Percentiles rank a stretch among this genome's conserved stretches.
Conservation (phyloP, 768 basidiomycete species). For the Kwoniella heveanensis region DNA sequence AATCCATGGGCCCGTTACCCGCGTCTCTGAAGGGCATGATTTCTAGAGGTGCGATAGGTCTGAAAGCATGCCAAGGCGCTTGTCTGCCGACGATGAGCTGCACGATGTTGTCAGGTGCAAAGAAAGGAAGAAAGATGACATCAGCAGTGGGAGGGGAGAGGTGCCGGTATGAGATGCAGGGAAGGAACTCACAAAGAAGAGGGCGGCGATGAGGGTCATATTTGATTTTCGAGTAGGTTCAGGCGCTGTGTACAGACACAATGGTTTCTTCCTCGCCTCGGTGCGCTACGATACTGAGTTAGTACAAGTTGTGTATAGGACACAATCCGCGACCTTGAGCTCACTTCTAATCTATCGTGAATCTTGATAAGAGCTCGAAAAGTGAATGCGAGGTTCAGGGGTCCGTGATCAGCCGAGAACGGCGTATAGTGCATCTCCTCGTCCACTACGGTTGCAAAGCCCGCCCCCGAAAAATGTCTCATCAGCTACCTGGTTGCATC, state of each 20-base stretch:
- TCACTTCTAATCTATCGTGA: slow-evolving; percentile 36
- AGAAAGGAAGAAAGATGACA: too few relatives aligned
- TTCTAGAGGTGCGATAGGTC: slow-evolving; percentile 86
- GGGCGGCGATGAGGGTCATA: slow-evolving; percentile 87
- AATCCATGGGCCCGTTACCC: slow-evolving; percentile 86
- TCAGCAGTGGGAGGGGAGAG: too few relatives aligned
- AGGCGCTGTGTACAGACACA: slow-evolving; percentile 74
- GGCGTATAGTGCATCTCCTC: slow-evolving; percentile 43
- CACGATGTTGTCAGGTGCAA: not conserved
- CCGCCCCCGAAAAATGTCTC: not conserved
- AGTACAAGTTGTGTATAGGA: too few relatives aligned
- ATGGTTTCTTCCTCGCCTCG: slow-evolving; percentile 22
- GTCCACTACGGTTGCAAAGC: slow-evolving; percentile 38
- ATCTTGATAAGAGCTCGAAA: slow-evolving; percentile 38
- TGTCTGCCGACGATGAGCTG: slow-evolving; percentile 91
- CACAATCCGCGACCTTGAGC: too few relatives aligned
- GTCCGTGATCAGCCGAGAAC: slow-evolving; percentile 50
- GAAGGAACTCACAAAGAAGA: slow-evolving; percentile 73
- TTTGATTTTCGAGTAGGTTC: slow-evolving; percentile 88
- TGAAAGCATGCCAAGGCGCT: slow-evolving; percentile 91
- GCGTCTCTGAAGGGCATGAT: slow-evolving; percentile 85
- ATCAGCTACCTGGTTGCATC: slow-evolving; percentile 2
- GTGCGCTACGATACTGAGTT: slow-evolving; percentile 5
- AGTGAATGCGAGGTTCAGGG: slow-evolving; percentile 49
- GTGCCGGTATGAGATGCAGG: too few relatives aligned